These are phyloP conservation scores for Lodderomyces metapsilosis DNA, from an alignment of 1,139 yeast genomes.

Conservation along the genomic window DNA sequence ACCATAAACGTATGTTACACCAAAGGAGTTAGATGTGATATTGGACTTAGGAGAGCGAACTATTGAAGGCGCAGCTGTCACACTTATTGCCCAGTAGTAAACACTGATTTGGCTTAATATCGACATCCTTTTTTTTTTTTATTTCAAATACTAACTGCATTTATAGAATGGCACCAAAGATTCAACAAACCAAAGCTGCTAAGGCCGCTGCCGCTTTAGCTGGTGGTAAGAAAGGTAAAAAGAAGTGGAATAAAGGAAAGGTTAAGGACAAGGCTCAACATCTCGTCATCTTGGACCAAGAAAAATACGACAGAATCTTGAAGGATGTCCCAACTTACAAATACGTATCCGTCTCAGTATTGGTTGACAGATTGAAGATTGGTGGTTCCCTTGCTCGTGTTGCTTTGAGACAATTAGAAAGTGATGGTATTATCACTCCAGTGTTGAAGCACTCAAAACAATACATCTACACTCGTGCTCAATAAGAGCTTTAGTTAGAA, in stretches of 20 bases:
- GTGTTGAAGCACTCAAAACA: constrained; percentile 96
- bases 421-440: constrained; percentile 92
- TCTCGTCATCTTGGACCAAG: constrained; percentile 96
- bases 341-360: constrained; percentile 95
- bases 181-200: constrained; percentile 99
- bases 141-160: not conserved
- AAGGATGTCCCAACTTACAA: constrained; percentile 99
- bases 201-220: constrained; percentile 99
- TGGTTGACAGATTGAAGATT: constrained; percentile 98
- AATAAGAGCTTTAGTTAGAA: constrained; percentile 18
- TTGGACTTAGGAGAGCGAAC: not conserved
- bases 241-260: constrained; percentile 99
- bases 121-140: too few relatives aligned
- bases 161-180: constrained; percentile 88
- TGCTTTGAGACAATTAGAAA: constrained; percentile 95
- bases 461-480: constrained; percentile 89
- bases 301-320: constrained; percentile 97
- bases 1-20: constrained; percentile 10
- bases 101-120: too few relatives aligned
- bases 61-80: not conserved
- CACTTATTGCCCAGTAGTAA: too few relatives aligned
- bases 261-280: constrained; percentile 99
- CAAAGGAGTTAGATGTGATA: constrained; percentile 4
- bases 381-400: constrained; percentile 99
- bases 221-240: constrained; percentile 99